Base-by-base conservation (phyloP, 2,329 filamentous ascomycete species). In the Mariannaea sp. region DNA sequence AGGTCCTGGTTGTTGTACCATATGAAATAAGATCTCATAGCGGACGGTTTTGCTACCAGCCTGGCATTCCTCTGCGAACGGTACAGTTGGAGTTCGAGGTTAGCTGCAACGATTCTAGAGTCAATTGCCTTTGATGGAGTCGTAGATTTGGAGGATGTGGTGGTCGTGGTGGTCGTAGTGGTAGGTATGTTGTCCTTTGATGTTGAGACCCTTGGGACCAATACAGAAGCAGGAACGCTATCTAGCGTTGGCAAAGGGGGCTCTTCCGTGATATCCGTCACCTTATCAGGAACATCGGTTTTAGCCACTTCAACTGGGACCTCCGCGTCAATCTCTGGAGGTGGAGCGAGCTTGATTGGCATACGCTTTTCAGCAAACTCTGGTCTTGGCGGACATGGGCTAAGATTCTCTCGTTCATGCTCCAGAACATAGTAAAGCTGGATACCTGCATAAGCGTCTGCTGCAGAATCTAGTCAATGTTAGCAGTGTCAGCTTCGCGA, bases 381-480 rank as follows among this genome's bases (percentile, higher is more conserved):
- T 1, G 92, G 91, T 6, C 82, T 77, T 3, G 89, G 88, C 5
- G 92, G 92, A 2, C 75, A 80, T 1, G 91, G 91, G 10, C 82
- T 72, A 56, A 96, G 75, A 6, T 76, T 74, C 61, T 82, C 77
- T 13, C 92, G 80, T 63, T 88, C 83, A 43, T 81, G 73, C 52
- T 97, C 87, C 38, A 96, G 75, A 1, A 81, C 79, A 55, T 90
- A 77, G 65, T 84, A 96, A 1, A 97, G 75, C 50, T 90, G 87
- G 9, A 88, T 72, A 36, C 86, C 83, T 54, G 89, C 91, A 68
- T 96, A 97, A 0, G 90, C 88, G 69, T 96, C 91, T 1, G 89
- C 86, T 10, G 90, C 91, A 8, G 90, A 85, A 70, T 92, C 86
- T 89, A 24, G 22, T 5, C 8, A 2, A n/a, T 4, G 17, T 61